Evolutionary conservation across 1,284 basidiomycete species (phyloP).

Genomic region (Cutaneotrichosporon mucoides): DNA sequence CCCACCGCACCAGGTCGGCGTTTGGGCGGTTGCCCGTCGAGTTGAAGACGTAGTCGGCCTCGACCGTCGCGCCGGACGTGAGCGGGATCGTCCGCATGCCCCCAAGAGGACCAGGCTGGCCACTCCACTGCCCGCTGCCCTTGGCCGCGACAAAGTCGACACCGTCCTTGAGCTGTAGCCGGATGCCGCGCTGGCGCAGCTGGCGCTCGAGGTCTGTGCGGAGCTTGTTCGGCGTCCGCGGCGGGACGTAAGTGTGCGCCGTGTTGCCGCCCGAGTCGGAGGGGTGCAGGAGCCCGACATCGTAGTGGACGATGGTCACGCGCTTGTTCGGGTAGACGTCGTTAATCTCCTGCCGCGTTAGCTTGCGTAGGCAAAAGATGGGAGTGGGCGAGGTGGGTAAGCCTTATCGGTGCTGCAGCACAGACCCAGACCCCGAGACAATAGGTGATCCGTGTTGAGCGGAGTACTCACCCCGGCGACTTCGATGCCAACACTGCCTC

Average conservation of each 20-base stretch:
- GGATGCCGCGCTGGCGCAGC: slow-evolving; percentile 42
- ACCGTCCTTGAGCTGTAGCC: slow-evolving; percentile 44
- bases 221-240: slow-evolving; percentile 34
- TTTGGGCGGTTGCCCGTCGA: slow-evolving; percentile 50
- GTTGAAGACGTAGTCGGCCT: slow-evolving; percentile 51
- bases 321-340: slow-evolving; percentile 28
- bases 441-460: background rate
- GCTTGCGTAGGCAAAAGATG: background rate
- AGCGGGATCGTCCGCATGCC: slow-evolving; percentile 37
- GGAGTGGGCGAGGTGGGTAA: background rate
- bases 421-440: background rate
- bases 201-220: slow-evolving; percentile 31
- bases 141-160: slow-evolving; percentile 30
- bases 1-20: slow-evolving; percentile 35
- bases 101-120: slow-evolving; percentile 30
- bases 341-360: slow-evolving; percentile 27
- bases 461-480: slow-evolving; percentile 46
- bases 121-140: slow-evolving; percentile 28
- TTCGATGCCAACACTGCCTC: slow-evolving; percentile 52
- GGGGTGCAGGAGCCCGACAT: slow-evolving; percentile 31
- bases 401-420: background rate
- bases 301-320: slow-evolving; percentile 28
- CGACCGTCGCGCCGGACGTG: slow-evolving; percentile 32
- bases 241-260: slow-evolving; percentile 24
- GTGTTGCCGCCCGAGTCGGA: slow-evolving; percentile 15